phyloP scores from a whole-genome alignment of 176 grass and related monocot genomes.

The Bonia amplexicaulis region DNA sequence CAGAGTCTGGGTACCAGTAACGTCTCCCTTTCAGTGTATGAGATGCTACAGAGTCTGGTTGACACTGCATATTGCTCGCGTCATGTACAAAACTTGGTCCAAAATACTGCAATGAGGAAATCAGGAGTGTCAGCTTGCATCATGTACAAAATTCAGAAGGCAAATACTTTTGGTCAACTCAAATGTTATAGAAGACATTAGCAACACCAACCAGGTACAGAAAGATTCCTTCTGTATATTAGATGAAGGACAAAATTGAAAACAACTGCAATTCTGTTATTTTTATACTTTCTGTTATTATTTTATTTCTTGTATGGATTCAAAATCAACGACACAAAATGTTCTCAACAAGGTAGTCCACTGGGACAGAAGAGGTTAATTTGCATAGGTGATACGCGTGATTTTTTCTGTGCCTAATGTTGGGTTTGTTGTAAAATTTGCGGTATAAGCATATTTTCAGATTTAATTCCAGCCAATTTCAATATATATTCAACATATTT shows the following conservation, averaged over 20 bases:
- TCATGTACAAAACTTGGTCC: slow-evolving; percentile 80
- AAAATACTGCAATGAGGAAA: too few species aligned
- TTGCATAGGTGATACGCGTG: neutral
- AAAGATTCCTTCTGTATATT: neutral
- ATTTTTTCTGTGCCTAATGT: neutral
- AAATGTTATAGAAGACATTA: neutral
- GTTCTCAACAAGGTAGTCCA: neutral
- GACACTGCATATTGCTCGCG: slow-evolving; percentile 45
- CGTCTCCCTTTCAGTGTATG: neutral
- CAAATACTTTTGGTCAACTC: neutral
- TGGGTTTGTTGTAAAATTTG: too few species aligned
- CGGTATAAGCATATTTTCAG: too few species aligned
- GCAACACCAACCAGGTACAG: neutral
- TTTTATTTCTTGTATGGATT: neutral
- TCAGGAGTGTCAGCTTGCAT: too few species aligned
- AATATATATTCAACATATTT: too few species aligned
- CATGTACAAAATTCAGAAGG: too few species aligned
- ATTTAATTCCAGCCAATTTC: too few species aligned
- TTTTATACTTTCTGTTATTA: neutral
- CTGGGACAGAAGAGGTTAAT: neutral
- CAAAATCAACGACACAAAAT: neutral
- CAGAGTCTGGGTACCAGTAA: neutral
- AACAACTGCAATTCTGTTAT: neutral
- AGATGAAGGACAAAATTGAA: neutral
- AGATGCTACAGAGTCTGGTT: neutral